Evolutionary conservation across 1,284 basidiomycete species (phyloP).

Genomic region (Cutaneotrichosporon spelunceum): DNA sequence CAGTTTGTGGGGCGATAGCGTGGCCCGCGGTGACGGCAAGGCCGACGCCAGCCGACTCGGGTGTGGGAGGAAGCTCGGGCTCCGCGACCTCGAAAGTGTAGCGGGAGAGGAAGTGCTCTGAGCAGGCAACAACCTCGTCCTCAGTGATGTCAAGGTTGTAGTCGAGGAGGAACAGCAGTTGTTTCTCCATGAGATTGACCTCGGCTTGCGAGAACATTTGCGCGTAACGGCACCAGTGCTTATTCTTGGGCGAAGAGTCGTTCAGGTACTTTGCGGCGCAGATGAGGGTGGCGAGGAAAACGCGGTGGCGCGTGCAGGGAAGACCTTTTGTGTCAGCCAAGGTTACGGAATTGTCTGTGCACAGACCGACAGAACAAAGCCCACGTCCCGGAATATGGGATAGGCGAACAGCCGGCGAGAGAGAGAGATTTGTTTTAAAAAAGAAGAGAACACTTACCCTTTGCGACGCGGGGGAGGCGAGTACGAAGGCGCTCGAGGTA

Average conservation of each 20-base stretch:
- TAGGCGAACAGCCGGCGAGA: not conserved
- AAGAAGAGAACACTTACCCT: conserved; percentile 58
- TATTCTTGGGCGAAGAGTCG: conserved; percentile 92
- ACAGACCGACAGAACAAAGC: not conserved
- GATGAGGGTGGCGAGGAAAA: conserved; percentile 94
- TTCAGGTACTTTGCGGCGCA: conserved; percentile 97
- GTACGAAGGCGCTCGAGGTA: conserved; percentile 84
- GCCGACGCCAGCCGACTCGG: conserved; percentile 28
- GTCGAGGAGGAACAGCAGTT: conserved; percentile 82
- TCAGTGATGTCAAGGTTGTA: conserved; percentile 54
- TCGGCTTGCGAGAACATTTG: conserved; percentile 60
- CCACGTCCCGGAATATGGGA: not conserved
- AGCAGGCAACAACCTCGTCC: conserved; percentile 69
- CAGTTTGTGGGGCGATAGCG: conserved; percentile 7
- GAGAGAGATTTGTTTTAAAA: too few relatives aligned
- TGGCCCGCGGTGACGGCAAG: conserved; percentile 36
- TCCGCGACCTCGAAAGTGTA: conserved; percentile 19
- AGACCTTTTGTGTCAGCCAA: conserved; percentile 58
- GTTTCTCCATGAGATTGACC: conserved; percentile 95
- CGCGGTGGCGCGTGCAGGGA: conserved; percentile 88
- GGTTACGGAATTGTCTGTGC: not conserved
- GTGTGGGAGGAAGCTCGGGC: conserved; percentile 22
- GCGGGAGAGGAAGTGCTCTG: conserved; percentile 65
- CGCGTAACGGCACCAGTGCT: conserved; percentile 79
- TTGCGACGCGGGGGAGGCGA: conserved; percentile 77